Conservation (phyloP, 2,329 filamentous ascomycete genomes). For the Nemania sp. region DNA sequence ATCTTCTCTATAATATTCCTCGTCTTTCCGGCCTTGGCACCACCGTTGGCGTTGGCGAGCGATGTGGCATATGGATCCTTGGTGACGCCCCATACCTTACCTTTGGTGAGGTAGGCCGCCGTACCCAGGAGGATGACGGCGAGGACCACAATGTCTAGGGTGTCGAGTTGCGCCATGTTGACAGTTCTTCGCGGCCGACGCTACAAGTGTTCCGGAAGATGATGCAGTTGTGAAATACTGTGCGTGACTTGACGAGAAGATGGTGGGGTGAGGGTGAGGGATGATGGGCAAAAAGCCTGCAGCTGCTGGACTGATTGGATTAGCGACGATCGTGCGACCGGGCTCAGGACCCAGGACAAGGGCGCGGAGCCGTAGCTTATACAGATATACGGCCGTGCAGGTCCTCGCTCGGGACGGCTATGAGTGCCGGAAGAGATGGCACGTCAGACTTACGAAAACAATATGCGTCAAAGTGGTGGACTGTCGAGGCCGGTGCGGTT, state of each 20-base stretch:
- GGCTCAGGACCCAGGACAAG: neutral
- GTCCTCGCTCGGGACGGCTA: neutral
- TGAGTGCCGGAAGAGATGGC: neutral
- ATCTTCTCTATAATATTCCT: constrained; percentile 94
- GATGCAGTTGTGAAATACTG: constrained; percentile 1
- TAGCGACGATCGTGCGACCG: constrained; percentile 20
- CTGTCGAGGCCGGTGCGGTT: constrained; percentile 1
- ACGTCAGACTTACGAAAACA: constrained; percentile 16
- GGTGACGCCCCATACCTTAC: constrained; percentile 85
- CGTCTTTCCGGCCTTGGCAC: constrained; percentile 78
- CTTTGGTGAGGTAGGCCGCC: constrained; percentile 96
- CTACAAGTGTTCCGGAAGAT: neutral
- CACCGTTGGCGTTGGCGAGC: constrained; percentile 69
- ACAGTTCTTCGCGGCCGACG: constrained; percentile 24
- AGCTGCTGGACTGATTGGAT: constrained; percentile 4
- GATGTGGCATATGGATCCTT: constrained; percentile 87
- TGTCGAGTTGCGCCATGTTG: constrained; percentile 93
- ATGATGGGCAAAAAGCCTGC: neutral
- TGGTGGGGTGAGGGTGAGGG: neutral
- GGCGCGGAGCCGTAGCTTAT: neutral
- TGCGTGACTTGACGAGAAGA: neutral
- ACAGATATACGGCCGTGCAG: neutral
- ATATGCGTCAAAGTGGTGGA: constrained; percentile 2
- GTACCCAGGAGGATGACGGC: constrained; percentile 83
- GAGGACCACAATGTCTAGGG: constrained; percentile 91